phyloP scores from a whole-genome alignment of 208 protist genomes.

The Plasmodiophora brassicae region DNA sequence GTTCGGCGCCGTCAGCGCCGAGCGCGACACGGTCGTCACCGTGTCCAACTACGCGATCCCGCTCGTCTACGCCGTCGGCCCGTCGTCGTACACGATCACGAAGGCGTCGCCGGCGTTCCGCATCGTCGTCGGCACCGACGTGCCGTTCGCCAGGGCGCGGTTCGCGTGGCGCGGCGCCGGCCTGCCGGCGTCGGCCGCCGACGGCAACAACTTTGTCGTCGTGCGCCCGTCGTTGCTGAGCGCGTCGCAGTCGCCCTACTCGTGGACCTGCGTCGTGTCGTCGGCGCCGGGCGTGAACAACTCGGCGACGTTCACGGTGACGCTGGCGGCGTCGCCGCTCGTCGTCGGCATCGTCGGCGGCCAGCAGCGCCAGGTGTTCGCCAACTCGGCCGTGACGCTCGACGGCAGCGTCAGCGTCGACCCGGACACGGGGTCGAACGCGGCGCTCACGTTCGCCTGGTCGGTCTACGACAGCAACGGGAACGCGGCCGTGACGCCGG shows the following conservation, averaged over 20 bases:
- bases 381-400: neutral
- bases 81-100: neutral
- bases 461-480: neutral
- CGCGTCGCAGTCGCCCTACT: neutral
- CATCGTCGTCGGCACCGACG: neutral
- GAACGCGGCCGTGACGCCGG: neutral
- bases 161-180: neutral
- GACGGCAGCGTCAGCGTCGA: neutral
- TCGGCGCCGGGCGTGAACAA: neutral
- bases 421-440: neutral
- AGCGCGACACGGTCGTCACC: neutral
- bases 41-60: neutral
- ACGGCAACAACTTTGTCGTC: neutral
- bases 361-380: neutral
- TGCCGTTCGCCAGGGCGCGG: neutral
- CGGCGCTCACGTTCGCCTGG: neutral
- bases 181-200: neutral
- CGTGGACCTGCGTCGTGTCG: neutral
- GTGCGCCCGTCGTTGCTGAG: neutral
- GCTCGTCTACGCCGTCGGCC: conserved; percentile 9
- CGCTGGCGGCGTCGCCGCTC: neutral
- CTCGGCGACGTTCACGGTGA: neutral
- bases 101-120: neutral
- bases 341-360: neutral
- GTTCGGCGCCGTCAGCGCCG: neutral